These are phyloP conservation scores for Pistacia atlantica DNA, from an alignment of 345 rosid species.

Conservation along the genomic window DNA sequence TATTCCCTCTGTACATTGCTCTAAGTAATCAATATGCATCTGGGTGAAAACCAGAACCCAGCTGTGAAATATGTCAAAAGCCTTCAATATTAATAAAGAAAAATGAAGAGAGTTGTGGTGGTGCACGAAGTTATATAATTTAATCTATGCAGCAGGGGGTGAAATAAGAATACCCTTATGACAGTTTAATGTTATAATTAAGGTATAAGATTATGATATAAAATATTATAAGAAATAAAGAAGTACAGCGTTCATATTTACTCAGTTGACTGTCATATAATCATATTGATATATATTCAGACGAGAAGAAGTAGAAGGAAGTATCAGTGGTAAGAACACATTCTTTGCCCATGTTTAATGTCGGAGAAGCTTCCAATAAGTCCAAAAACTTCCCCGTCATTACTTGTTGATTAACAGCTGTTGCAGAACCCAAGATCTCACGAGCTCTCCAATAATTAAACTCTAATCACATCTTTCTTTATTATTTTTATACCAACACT, in stretches of 20 bases:
- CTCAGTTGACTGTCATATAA: conserved; percentile 19
- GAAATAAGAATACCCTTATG: no score
- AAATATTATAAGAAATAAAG: conserved; percentile 1
- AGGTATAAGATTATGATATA: neutral
- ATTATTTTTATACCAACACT: conserved; percentile 30
- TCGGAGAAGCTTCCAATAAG: conserved; percentile 59
- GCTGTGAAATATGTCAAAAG: neutral
- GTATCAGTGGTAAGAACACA: conserved; percentile 45
- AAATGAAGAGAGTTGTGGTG: neutral
- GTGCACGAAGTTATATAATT: neutral
- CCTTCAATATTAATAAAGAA: neutral
- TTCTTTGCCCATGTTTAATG: conserved; percentile 65
- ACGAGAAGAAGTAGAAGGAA: conserved; percentile 35
- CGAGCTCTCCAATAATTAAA: conserved; percentile 42
- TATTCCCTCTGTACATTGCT: neutral
- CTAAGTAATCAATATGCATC: no score
- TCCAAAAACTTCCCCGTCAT: conserved; percentile 52
- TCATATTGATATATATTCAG: conserved; percentile 11
- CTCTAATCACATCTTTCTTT: conserved; percentile 16
- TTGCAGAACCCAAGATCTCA: conserved; percentile 55
- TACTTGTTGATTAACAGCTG: conserved; percentile 49
- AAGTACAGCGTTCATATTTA: conserved; percentile 2
- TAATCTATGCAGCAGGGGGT: neutral
- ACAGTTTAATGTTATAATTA: neutral
- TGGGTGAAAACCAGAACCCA: neutral